Evolutionary conservation across 768 basidiomycete species (phyloP).

Genomic region (Rhodotorula babjevae): DNA sequence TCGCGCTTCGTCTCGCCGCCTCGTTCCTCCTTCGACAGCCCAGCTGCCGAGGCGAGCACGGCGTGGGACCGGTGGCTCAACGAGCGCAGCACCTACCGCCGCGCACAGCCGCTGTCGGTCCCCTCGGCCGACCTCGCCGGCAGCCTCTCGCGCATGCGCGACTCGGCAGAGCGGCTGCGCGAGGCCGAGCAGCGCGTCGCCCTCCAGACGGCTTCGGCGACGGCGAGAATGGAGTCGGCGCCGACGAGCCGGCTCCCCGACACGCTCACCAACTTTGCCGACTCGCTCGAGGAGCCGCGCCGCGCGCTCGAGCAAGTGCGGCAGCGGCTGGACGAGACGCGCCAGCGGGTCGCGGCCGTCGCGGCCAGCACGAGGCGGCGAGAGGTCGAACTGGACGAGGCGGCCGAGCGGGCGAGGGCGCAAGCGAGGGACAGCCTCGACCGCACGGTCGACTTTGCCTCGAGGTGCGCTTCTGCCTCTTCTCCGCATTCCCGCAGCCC

Average conservation of each 20-base stretch:
- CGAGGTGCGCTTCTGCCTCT: background rate
- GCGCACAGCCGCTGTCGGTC: background rate
- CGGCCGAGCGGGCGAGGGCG: background rate
- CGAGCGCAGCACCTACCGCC: background rate
- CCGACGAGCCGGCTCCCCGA: no score
- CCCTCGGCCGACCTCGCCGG: background rate
- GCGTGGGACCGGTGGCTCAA: slow-evolving; percentile 18
- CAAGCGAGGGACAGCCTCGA: background rate
- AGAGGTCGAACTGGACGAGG: background rate
- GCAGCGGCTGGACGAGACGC: slow-evolving; percentile 14
- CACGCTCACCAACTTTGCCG: background rate
- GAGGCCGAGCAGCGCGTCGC: no score
- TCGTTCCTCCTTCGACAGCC: slow-evolving; percentile 7
- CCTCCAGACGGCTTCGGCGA: no score
- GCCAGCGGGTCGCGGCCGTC: slow-evolving; percentile 2
- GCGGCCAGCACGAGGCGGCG: background rate
- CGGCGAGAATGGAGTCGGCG: no score
- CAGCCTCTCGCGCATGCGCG: background rate
- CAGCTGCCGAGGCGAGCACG: background rate
- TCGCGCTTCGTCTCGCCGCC: background rate
- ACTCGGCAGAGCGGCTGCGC: background rate
- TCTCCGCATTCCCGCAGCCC: background rate
- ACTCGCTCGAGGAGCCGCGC: slow-evolving; percentile 17
- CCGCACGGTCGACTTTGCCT: background rate
- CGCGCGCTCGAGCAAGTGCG: slow-evolving; percentile 13